Evolutionary conservation across 441 rosid species (phyloP).

Genomic region (Daphne laureola): DNA sequence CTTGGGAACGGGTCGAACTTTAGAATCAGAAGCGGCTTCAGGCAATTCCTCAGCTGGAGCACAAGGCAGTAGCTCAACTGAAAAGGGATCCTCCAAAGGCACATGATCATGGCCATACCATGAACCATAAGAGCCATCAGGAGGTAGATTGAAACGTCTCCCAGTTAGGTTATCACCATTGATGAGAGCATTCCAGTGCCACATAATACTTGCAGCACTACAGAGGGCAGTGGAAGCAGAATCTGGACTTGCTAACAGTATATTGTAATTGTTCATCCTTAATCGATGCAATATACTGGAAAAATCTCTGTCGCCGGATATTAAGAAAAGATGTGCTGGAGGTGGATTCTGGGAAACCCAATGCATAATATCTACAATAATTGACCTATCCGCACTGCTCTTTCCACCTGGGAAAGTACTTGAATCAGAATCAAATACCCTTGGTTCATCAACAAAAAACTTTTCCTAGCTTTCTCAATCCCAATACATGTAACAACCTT

Average conservation of each 20-base stretch:
- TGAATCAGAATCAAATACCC: no score
- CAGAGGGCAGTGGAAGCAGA: constrained; percentile 45
- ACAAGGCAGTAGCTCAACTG: constrained; percentile 12
- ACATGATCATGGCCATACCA: constrained; percentile 80
- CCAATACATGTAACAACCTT: no score
- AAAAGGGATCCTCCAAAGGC: constrained; percentile 68
- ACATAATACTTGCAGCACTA: constrained; percentile 88
- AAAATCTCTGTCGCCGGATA: constrained; percentile 67
- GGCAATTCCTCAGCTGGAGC: constrained; percentile 20
- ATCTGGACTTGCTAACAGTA: constrained; percentile 60
- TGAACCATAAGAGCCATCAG: constrained; percentile 83
- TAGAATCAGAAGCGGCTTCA: constrained; percentile 25
- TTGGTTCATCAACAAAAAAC: no score
- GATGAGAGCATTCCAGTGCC: constrained; percentile 65
- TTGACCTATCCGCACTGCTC: constrained; percentile 72
- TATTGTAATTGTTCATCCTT: constrained; percentile 86
- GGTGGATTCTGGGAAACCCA: constrained; percentile 89
- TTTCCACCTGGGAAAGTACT: constrained; percentile 44
- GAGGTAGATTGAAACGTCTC: constrained; percentile 72
- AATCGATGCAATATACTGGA: constrained; percentile 55
- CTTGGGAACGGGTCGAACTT: constrained; percentile 33
- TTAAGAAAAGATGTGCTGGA: constrained; percentile 81
- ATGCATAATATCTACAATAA: constrained; percentile 60
- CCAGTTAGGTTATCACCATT: constrained; percentile 40
- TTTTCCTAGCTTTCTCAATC: no score